Conservation (phyloP, 176 grass and related monocot genomes). For the Alloteropsis semialata region DNA sequence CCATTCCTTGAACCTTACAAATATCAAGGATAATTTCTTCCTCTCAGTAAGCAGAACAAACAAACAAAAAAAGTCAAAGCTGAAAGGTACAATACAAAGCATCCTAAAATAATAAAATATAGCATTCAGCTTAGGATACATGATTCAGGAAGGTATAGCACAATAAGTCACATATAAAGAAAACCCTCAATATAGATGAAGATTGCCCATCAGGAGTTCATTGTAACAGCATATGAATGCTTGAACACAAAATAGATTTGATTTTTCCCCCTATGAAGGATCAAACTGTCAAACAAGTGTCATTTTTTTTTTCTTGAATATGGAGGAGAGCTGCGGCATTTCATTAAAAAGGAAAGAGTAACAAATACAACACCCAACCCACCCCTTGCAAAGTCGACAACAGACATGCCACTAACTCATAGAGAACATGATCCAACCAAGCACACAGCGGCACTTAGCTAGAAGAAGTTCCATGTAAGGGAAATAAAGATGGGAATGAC, state of each 20-base stretch:
- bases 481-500: neutral
- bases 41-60: conserved; percentile 28
- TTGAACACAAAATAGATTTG: neutral
- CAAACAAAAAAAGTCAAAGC: conserved; percentile 6
- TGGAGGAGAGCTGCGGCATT: neutral
- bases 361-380: neutral
- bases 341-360: neutral
- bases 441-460: neutral
- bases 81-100: neutral
- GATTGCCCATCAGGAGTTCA: neutral
- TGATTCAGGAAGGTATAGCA: neutral
- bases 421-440: neutral
- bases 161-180: neutral
- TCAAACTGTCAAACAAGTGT: neutral
- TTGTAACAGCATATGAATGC: neutral
- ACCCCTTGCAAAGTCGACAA: neutral
- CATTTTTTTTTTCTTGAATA: neutral
- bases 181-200: neutral
- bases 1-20: conserved; percentile 96
- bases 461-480: neutral
- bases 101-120: conserved; percentile 7
- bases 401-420: neutral
- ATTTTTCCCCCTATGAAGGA: neutral
- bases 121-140: neutral
- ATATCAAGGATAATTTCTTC: conserved; percentile 32